Percentiles rank a stretch among this genome's conserved stretches.
Conservation (phyloP, 2,329 filamentous ascomycete genomes). For the Alternaria incomplexa region DNA sequence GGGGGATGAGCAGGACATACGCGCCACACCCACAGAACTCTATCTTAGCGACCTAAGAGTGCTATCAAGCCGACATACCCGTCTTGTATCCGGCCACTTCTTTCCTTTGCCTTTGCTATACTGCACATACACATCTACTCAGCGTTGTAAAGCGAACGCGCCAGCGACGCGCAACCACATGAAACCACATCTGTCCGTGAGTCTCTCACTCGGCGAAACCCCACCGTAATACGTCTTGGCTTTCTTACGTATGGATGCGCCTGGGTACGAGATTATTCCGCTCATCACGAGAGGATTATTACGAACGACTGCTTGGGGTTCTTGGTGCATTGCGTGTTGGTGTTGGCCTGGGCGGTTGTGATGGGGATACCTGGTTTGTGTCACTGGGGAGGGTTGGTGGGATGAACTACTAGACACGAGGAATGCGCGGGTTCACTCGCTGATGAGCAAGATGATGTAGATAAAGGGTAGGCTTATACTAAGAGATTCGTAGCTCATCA, state of each 20-base stretch:
- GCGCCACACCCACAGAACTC: background rate
- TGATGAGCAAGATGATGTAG: background rate
- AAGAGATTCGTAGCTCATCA: background rate
- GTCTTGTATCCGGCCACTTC: constrained; percentile 1
- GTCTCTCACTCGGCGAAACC: background rate
- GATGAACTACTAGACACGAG: background rate
- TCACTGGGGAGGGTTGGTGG: background rate
- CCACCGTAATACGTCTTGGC: background rate
- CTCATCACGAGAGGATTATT: background rate
- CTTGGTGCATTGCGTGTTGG: background rate
- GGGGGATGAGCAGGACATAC: background rate
- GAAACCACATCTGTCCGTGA: background rate
- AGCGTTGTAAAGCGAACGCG: background rate
- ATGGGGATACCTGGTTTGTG: background rate
- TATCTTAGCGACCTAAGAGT: background rate
- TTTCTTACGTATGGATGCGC: background rate
- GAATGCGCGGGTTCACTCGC: background rate
- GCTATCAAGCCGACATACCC: constrained; percentile 3
- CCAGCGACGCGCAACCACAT: background rate
- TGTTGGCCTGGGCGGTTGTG: background rate
- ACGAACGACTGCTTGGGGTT: background rate
- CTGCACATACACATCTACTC: background rate
- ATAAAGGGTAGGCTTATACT: background rate
- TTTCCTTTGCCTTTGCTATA: background rate
- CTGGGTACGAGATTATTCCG: background rate